Conservation (phyloP, 768 basidiomycete species). For the Sarcodon aspratus region DNA sequence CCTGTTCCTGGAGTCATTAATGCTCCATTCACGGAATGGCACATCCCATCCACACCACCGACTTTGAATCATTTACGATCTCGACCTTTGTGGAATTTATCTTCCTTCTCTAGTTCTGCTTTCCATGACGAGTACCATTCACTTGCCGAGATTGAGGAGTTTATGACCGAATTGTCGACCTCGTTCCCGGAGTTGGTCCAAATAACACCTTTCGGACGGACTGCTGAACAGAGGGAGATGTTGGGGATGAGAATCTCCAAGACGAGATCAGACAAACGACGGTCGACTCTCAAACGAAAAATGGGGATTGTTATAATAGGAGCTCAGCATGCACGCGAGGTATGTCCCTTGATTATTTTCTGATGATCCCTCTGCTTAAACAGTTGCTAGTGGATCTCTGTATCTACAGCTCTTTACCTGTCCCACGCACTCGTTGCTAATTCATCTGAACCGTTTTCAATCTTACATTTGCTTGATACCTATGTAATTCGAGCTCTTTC, state of each 20-base stretch:
- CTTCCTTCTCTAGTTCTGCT: constrained; percentile 17
- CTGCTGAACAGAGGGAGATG: constrained; percentile 49
- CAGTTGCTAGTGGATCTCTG: constrained; percentile 61
- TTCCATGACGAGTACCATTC: constrained; percentile 44
- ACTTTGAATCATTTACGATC: constrained; percentile 19
- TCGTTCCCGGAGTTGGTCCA: constrained; percentile 34
- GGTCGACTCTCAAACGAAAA: constrained; percentile 6
- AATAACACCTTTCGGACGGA: constrained; percentile 42
- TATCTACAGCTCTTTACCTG: constrained; percentile 60
- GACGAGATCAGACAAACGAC: constrained; percentile 1
- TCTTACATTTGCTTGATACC: constrained; percentile 36
- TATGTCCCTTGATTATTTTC: constrained; percentile 17
- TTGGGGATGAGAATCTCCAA: constrained; percentile 37
- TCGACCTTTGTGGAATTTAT: constrained; percentile 11
- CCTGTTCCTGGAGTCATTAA: constrained; percentile 7
- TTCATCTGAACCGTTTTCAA: constrained; percentile 31
- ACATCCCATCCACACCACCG: constrained; percentile 10
- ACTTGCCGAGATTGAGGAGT: constrained; percentile 37
- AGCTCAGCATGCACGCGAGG: constrained; percentile 71
- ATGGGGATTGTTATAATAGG: constrained; percentile 55
- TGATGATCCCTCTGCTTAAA: neutral
- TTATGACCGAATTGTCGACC: constrained; percentile 35
- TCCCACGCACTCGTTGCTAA: constrained; percentile 57
- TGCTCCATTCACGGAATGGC: constrained; percentile 1
- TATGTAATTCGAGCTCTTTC: constrained; percentile 25